Conservation (phyloP, 805 yeast genomes). For the Saturnispora kantuleensis region DNA sequence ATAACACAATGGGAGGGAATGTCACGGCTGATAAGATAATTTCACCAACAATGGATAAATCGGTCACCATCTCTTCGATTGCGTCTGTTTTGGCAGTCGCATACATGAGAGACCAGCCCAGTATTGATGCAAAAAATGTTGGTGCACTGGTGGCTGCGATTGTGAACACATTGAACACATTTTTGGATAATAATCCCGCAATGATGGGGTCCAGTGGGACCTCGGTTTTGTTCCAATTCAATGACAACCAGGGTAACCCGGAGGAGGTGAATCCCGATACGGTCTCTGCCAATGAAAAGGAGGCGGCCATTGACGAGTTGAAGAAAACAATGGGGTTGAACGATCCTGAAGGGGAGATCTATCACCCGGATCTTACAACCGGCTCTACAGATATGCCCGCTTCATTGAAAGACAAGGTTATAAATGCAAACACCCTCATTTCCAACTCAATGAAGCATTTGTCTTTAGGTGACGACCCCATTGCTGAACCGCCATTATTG, state of each 20-base stretch:
- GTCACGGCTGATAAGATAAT: conserved; percentile 8
- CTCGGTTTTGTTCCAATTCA: background rate
- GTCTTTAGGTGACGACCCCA: background rate
- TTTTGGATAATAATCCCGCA: conserved; percentile 6
- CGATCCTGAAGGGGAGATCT: background rate
- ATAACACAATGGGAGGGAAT: conserved; percentile 31
- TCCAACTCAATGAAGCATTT: conserved; percentile 5
- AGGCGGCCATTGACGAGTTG: conserved; percentile 7
- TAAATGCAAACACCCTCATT: background rate
- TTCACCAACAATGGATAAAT: conserved; percentile 14
- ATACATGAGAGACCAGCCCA: conserved; percentile 12
- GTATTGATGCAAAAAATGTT: conserved; percentile 15
- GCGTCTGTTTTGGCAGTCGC: conserved; percentile 19
- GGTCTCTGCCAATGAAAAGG: conserved; percentile 6
- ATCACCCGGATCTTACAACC: background rate
- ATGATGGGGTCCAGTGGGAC: background rate
- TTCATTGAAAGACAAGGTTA: background rate
- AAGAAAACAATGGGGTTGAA: conserved; percentile 6
- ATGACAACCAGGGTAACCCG: background rate
- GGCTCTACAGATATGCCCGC: background rate
- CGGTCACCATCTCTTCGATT: conserved; percentile 20
- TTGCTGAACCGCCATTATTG: too few species aligned
- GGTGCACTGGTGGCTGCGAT: conserved; percentile 22
- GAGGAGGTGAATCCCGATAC: conserved; percentile 1
- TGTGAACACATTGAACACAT: conserved; percentile 20